These are phyloP conservation scores for Phoma sp. DNA, from an alignment of 2,329 filamentous ascomycete genomes.

Conservation along the genomic window DNA sequence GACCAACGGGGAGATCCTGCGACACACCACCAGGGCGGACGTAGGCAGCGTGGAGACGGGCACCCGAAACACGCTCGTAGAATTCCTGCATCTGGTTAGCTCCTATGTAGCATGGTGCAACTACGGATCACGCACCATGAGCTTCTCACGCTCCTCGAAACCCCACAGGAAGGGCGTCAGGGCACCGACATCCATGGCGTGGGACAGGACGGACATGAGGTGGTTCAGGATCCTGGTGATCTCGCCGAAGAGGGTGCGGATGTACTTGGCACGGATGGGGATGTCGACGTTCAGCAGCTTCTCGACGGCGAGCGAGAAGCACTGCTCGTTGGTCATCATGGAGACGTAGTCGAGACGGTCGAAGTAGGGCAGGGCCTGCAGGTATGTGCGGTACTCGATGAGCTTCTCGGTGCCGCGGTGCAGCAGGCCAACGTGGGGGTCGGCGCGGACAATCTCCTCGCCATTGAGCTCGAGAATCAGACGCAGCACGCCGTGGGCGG, in stretches of 20 bases:
- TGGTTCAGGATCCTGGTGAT: constrained; percentile 95
- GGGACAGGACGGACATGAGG: constrained; percentile 95
- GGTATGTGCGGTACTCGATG: constrained; percentile 99
- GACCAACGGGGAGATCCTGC: constrained; percentile 90
- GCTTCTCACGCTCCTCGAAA: constrained; percentile 99
- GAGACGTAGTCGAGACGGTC: constrained; percentile 98
- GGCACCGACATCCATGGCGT: constrained; percentile 99
- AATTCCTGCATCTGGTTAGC: constrained; percentile 76
- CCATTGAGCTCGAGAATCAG: constrained; percentile 97
- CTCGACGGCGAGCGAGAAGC: constrained; percentile 93
- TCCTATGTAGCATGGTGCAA: neutral
- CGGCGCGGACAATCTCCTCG: constrained; percentile 95
- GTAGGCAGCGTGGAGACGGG: constrained; percentile 95
- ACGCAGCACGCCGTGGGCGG: constrained; percentile 96
- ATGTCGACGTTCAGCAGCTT: constrained; percentile 98
- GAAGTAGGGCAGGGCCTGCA: constrained; percentile 98
- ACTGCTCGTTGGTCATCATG: constrained; percentile 99
- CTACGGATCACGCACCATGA: constrained; percentile 73
- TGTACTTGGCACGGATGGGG: constrained; percentile 94
- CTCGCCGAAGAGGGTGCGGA: constrained; percentile 93
- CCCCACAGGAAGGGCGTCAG: constrained; percentile 99
- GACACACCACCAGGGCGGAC: constrained; percentile 95
- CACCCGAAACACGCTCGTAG: constrained; percentile 98
- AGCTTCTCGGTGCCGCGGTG: constrained; percentile 99
- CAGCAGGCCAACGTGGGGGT: constrained; percentile 95